These are phyloP conservation scores for Ophiostoma piceae DNA, from an alignment of 2,329 filamentous ascomycete genomes.

Conservation along the genomic window DNA sequence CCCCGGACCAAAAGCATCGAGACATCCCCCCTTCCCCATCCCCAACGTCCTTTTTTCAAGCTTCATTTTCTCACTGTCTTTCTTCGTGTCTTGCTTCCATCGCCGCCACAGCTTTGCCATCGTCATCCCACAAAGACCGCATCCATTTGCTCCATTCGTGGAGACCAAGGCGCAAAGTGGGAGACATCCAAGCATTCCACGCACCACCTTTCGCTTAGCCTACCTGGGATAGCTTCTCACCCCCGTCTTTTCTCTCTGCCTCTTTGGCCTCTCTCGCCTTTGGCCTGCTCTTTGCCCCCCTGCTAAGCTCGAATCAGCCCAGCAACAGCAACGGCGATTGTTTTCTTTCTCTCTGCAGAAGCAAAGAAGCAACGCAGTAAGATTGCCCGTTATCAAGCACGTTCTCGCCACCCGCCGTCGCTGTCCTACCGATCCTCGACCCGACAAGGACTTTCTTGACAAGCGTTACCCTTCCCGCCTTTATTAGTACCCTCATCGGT, in stretches of 20 bases:
- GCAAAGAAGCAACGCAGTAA: neutral
- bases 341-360: neutral
- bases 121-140: neutral
- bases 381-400: constrained; percentile 15
- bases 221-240: constrained; percentile 22
- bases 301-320: constrained; percentile 22
- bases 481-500: constrained; percentile 20
- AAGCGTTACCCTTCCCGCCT: neutral
- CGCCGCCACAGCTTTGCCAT: neutral
- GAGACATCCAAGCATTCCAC: constrained; percentile 19
- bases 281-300: constrained; percentile 13
- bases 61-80: constrained; percentile 13
- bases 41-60: constrained; percentile 1
- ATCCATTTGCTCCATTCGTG: neutral
- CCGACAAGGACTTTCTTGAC: neutral
- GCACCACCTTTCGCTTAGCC: constrained; percentile 19
- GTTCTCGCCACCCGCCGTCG: constrained; percentile 21
- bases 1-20: constrained; percentile 1
- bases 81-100: constrained; percentile 12
- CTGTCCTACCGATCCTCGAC: constrained; percentile 9
- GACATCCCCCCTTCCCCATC: neutral
- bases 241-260: neutral
- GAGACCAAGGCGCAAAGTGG: neutral
- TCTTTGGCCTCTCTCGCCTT: constrained; percentile 1
- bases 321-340: constrained; percentile 15